Evolutionary conservation across 768 basidiomycete genomes (phyloP).

Genomic region (Russula abietina): DNA sequence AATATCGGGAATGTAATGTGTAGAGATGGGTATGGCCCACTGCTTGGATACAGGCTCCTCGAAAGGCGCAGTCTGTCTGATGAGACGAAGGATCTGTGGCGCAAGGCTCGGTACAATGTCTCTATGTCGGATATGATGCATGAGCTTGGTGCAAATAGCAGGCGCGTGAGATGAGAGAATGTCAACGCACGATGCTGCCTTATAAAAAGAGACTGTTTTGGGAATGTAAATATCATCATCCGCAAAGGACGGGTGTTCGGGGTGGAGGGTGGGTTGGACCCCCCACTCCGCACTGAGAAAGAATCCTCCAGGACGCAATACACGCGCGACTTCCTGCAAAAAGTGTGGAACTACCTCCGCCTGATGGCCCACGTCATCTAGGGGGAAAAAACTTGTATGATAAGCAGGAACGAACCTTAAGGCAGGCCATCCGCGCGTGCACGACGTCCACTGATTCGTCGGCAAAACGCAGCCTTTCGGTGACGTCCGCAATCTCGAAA

Average conservation of each 20-base stretch:
- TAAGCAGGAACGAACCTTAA: slow-evolving; percentile 47
- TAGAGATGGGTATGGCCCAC: slow-evolving; percentile 21
- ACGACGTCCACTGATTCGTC: slow-evolving; percentile 58
- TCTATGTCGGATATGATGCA: background rate
- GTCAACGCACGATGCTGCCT: slow-evolving; percentile 8
- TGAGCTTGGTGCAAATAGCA: background rate
- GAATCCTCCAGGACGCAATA: slow-evolving; percentile 65
- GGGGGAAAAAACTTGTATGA: background rate
- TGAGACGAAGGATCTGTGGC: slow-evolving; percentile 7
- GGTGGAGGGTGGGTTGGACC: slow-evolving; percentile 32
- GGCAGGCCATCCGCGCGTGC: slow-evolving; percentile 53
- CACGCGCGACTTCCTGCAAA: slow-evolving; percentile 52
- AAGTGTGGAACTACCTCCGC: slow-evolving; percentile 48
- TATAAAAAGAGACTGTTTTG: slow-evolving; percentile 11
- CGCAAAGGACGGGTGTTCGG: slow-evolving; percentile 11
- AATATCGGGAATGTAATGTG: background rate
- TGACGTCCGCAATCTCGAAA: slow-evolving; percentile 62
- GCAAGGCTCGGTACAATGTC: slow-evolving; percentile 13
- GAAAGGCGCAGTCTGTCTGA: slow-evolving; percentile 11
- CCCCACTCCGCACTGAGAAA: slow-evolving; percentile 62
- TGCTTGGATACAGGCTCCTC: slow-evolving; percentile 10
- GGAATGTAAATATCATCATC: slow-evolving; percentile 9
- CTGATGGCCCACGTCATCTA: slow-evolving; percentile 35
- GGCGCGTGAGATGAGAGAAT: background rate
- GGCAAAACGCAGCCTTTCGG: slow-evolving; percentile 43